Percentiles rank a stretch among this genome's conserved stretches.
Evolutionary conservation across 2,329 filamentous ascomycete genomes (phyloP).

Genomic region (Fusarium sublunatum): DNA sequence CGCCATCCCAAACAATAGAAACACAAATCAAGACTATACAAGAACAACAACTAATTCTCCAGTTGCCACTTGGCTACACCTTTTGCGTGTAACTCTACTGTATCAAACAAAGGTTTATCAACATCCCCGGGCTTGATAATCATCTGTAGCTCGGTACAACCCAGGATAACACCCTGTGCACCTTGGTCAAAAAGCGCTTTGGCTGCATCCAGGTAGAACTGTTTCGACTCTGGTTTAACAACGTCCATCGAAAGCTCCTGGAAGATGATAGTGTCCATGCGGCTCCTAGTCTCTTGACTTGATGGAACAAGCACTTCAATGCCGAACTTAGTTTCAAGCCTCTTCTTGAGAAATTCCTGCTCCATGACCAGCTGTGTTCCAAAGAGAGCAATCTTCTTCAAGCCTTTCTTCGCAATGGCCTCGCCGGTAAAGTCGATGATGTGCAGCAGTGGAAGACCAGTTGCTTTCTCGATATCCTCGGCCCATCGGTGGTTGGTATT

Average conservation of each 20-base stretch:
- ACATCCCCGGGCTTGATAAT: not conserved
- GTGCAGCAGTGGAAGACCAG: conserved; percentile 1
- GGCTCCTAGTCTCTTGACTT: not conserved
- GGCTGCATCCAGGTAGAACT: conserved; percentile 4
- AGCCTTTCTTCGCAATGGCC: not conserved
- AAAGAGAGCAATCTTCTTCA: conserved; percentile 7
- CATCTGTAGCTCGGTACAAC: conserved; percentile 11
- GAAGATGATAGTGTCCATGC: conserved; percentile 11
- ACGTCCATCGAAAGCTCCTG: conserved; percentile 4
- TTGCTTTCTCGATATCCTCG: conserved; percentile 2
- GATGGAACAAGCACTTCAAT: conserved; percentile 3
- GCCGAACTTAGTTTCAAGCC: not conserved
- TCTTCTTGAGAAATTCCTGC: conserved; percentile 4
- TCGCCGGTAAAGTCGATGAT: conserved; percentile 7
- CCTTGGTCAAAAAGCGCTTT: not conserved
- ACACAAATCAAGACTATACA: not conserved
- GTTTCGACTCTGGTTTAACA: not conserved
- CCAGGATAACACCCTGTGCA: conserved; percentile 6
- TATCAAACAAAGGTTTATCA: conserved; percentile 5
- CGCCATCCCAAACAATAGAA: not conserved
- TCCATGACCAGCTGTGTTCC: conserved; percentile 6
- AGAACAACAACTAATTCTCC: not conserved
- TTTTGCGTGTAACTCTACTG: not conserved
- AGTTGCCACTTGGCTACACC: conserved; percentile 8
- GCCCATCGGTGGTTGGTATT: conserved; percentile 18